These are phyloP conservation scores for Capsicum pubescens DNA, from an alignment of 257 asterid genomes.

Conservation along the genomic window DNA sequence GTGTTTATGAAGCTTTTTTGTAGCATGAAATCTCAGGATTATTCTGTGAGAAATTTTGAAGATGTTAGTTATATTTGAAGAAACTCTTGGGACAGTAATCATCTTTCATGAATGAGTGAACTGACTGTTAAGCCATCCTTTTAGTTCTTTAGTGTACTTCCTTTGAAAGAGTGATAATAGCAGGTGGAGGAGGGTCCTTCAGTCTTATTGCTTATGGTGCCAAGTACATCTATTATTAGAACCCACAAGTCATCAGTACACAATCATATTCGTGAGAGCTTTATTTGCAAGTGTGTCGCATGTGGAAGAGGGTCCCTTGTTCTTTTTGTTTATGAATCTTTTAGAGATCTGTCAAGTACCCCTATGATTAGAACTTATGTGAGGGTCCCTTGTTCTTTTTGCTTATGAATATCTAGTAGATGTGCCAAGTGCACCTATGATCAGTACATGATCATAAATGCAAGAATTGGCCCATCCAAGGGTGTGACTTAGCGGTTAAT, in stretches of 20 bases:
- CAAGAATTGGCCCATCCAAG: slow-evolving; percentile 6
- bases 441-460: background rate
- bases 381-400: background rate
- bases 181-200: background rate
- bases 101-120: background rate
- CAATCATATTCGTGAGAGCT: background rate
- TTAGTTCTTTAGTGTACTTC: background rate
- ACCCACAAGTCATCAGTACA: background rate
- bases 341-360: background rate
- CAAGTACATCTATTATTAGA: slow-evolving; percentile 9
- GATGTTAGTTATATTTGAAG: slow-evolving; percentile 9
- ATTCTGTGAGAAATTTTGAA: background rate
- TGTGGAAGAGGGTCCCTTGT: background rate
- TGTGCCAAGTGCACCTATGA: background rate
- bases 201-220: background rate
- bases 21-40: background rate
- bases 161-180: slow-evolving; percentile 3
- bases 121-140: background rate
- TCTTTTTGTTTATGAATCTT: background rate
- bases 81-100: background rate
- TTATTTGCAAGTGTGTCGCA: slow-evolving; percentile 3
- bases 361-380: background rate
- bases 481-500: background rate
- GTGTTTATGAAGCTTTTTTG: slow-evolving; percentile 16
- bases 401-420: background rate